A percentile compares a stretch with the other conserved stretches of the same genome.
Conservation (phyloP, 768 basidiomycete genomes). For the Austroboletus festivus region DNA sequence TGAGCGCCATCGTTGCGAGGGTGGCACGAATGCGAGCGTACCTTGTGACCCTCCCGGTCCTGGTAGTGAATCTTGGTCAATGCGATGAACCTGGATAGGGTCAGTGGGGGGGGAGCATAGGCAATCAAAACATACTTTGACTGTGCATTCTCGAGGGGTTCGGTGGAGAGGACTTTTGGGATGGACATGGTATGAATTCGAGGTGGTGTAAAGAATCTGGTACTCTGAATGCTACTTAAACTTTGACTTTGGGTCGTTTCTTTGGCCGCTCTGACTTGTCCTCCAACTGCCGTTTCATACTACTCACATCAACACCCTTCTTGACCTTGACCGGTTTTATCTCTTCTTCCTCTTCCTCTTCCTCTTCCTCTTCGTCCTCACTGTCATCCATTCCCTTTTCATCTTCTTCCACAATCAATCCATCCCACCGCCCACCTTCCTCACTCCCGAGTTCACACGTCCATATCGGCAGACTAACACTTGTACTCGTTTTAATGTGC, state of each 20-base stretch:
- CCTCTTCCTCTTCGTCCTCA: not conserved
- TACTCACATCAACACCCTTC: not conserved
- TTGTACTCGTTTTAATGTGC: slow-evolving; percentile 85
- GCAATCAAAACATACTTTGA: too few relatives aligned
- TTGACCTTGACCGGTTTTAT: not conserved
- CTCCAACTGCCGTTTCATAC: slow-evolving; percentile 11
- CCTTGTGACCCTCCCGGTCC: slow-evolving; percentile 76
- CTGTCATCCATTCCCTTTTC: not conserved
- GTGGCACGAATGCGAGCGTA: slow-evolving; percentile 22
- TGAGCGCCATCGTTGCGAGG: not conserved
- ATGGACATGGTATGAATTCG: slow-evolving; percentile 26
- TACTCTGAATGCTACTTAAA: too few relatives aligned
- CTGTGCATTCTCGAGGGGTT: slow-evolving; percentile 50
- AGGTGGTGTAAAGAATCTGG: not conserved
- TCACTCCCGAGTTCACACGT: slow-evolving; percentile 63
- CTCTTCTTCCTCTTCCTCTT: not conserved
- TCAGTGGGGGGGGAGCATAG: too few relatives aligned
- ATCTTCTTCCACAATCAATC: slow-evolving; percentile 18
- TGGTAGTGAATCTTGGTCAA: slow-evolving; percentile 78
- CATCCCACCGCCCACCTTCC: slow-evolving; percentile 31
- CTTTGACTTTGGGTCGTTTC: slow-evolving; percentile 14
- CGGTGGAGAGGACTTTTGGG: slow-evolving; percentile 52
- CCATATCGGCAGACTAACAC: slow-evolving; percentile 90
- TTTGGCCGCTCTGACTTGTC: slow-evolving; percentile 12
- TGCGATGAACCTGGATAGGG: slow-evolving; percentile 69